phyloP scores from a whole-genome alignment of 2,329 filamentous ascomycete species.

The Chaetomium strumarium region DNA sequence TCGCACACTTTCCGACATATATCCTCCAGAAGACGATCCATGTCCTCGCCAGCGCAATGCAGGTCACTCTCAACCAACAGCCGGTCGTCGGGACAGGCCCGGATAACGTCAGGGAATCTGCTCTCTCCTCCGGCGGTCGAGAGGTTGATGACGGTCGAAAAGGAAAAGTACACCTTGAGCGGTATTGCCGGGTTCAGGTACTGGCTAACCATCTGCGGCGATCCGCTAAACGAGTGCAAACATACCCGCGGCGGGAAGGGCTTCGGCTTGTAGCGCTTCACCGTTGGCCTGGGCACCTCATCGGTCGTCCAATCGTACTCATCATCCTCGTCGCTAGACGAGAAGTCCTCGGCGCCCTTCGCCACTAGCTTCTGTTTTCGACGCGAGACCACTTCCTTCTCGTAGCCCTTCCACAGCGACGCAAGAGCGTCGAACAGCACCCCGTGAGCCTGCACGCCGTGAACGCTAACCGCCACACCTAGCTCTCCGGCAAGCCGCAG shows the following conservation, averaged over 20 bases:
- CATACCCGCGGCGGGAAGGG: constrained; percentile 85
- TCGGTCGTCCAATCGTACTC: constrained; percentile 27
- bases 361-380: constrained; percentile 50
- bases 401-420: constrained; percentile 64
- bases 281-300: constrained; percentile 18
- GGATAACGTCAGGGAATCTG: constrained; percentile 59
- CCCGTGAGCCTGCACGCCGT: constrained; percentile 72
- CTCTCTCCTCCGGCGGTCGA: constrained; percentile 42
- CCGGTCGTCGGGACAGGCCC: constrained; percentile 66
- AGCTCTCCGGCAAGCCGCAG: constrained; percentile 65
- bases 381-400: constrained; percentile 55
- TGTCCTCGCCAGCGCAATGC: constrained; percentile 70
- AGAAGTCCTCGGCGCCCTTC: constrained; percentile 42
- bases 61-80: constrained; percentile 88
- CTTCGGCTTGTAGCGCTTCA: constrained; percentile 32
- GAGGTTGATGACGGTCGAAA: constrained; percentile 79
- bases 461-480: constrained; percentile 59
- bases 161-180: constrained; percentile 76
- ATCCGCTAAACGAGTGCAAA: constrained; percentile 86
- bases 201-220: constrained; percentile 66
- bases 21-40: constrained; percentile 73
- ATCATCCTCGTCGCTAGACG: constrained; percentile 33
- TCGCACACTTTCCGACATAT: constrained; percentile 71
- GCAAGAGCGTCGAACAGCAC: constrained; percentile 59
- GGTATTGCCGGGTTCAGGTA: constrained; percentile 71